Conservation (phyloP, 139 green algal genomes). For the Chlamydomonas sp. region DNA sequence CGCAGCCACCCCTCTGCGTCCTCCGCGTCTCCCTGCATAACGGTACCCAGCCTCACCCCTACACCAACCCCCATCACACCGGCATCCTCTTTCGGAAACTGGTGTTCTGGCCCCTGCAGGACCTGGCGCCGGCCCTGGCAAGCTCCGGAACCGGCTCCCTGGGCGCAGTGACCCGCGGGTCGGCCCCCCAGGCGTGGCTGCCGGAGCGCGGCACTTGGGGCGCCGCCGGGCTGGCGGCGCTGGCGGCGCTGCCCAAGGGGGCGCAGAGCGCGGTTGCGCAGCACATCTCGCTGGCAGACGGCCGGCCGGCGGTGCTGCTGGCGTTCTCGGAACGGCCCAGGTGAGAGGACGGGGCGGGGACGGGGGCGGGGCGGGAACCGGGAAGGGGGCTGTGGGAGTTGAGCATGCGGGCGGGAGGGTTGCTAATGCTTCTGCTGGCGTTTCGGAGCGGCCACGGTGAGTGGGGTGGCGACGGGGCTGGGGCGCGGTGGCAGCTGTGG, state of each 20-base stretch:
- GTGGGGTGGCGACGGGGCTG: background rate
- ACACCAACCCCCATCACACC: too few relatives aligned
- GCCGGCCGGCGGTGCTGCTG: constrained; percentile 53
- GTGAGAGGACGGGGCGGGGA: constrained; percentile 1
- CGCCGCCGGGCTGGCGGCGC: constrained; percentile 23
- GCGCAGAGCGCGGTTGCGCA: constrained; percentile 51
- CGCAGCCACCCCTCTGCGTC: too few relatives aligned
- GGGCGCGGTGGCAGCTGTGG: background rate
- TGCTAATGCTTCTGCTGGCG: background rate
- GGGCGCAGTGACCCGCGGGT: background rate
- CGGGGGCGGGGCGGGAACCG: background rate
- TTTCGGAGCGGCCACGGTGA: background rate
- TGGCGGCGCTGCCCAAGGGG: constrained; percentile 33
- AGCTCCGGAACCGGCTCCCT: background rate
- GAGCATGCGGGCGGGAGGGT: background rate
- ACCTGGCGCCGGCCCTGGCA: too few relatives aligned
- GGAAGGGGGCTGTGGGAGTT: background rate
- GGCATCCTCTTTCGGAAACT: too few relatives aligned
- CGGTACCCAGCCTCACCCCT: too few relatives aligned
- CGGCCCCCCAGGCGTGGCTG: constrained; percentile 38
- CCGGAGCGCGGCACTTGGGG: constrained; percentile 45
- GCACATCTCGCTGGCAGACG: background rate
- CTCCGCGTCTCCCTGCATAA: too few relatives aligned
- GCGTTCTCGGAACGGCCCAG: constrained; percentile 67
- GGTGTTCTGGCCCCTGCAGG: too few relatives aligned